Evolutionary conservation across 2,329 filamentous ascomycete genomes (phyloP).

Genomic region (Fusarium albosuccineum): DNA sequence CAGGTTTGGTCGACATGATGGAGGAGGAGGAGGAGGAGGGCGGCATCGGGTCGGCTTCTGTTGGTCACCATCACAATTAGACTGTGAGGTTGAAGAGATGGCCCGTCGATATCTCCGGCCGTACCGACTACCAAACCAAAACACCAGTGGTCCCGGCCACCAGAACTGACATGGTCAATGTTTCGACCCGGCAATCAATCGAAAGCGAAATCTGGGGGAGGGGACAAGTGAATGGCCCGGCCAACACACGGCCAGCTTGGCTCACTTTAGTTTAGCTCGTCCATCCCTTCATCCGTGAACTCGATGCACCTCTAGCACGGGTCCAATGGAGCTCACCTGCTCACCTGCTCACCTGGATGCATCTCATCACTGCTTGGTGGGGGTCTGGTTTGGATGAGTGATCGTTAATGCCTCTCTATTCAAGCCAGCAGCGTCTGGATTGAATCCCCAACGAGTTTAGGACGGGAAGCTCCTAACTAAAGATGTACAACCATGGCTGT

Average conservation of each 20-base stretch:
- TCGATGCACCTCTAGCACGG: background rate
- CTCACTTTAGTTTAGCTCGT: conserved; percentile 16
- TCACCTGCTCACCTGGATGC: background rate
- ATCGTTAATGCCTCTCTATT: background rate
- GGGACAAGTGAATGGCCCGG: background rate
- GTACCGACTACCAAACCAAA: background rate
- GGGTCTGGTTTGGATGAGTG: background rate
- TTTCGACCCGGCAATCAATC: background rate
- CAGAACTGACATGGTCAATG: background rate
- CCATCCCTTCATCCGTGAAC: conserved; percentile 37
- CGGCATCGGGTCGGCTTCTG: background rate
- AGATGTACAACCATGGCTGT: too few species aligned
- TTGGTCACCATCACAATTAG: background rate
- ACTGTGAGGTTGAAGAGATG: too few species aligned
- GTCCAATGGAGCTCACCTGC: background rate
- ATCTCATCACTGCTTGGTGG: background rate
- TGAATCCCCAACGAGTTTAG: background rate
- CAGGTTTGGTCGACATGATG: conserved; percentile 2
- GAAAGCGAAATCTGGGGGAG: conserved; percentile 17
- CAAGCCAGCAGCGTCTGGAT: background rate
- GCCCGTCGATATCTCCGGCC: background rate
- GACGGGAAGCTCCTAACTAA: background rate
- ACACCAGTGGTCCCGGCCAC: background rate
- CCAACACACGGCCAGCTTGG: conserved; percentile 13
- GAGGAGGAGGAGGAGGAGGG: background rate